Conservation (phyloP, 2,329 filamentous ascomycete genomes). For the Cryoendolithus antarcticus region DNA sequence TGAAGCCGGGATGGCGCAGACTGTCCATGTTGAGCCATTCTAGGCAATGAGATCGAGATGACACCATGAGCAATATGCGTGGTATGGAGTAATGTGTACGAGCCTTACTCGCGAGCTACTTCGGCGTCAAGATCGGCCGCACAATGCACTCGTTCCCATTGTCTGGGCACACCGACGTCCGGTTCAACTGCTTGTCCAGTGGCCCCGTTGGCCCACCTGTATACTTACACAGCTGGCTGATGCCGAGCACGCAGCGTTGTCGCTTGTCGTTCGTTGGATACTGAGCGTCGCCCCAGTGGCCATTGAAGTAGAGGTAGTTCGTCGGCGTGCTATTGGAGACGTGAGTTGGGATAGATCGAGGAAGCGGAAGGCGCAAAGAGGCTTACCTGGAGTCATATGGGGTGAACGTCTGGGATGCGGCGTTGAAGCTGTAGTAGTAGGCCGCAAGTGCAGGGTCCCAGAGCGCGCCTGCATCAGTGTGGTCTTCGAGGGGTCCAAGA, state of each 20-base stretch:
- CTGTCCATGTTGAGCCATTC: no score
- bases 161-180: conserved; percentile 45
- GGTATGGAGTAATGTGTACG: no score
- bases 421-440: conserved; percentile 44
- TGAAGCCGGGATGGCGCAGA: no score
- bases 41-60: no score
- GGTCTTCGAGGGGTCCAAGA: conserved; percentile 40
- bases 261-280: conserved; percentile 39
- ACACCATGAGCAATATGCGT: no score
- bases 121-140: conserved; percentile 8
- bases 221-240: conserved; percentile 33
- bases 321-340: conserved; percentile 29
- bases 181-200: conserved; percentile 44
- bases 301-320: conserved; percentile 44
- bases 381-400: conserved; percentile 28
- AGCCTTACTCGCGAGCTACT: not conserved
- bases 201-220: conserved; percentile 49
- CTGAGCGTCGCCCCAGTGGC: conserved; percentile 51
- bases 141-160: conserved; percentile 31
- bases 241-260: conserved; percentile 33
- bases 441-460: conserved; percentile 49
- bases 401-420: conserved; percentile 28
- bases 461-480: conserved; percentile 40
- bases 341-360: not conserved
- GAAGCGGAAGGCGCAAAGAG: not conserved